Evolutionary conservation across 371 early-diverging fungal species (phyloP), one percentile per base, ranked within the genome.

Genomic region (Mucor saturninus): DNA sequence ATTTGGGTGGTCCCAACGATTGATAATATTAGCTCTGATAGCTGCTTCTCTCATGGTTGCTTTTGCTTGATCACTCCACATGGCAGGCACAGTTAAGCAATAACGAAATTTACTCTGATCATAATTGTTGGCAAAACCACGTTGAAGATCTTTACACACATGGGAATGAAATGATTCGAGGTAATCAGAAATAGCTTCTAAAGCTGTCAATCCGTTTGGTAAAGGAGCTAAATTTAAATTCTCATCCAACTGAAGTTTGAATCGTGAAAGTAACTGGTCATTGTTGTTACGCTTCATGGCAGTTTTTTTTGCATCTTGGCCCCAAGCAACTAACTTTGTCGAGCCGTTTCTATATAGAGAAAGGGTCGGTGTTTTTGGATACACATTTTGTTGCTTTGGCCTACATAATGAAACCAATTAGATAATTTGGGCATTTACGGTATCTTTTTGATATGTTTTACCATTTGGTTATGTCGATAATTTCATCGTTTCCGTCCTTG

Each of bases 61-160:
- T 54, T 80, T 80, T 46, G 81, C 81, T 54, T 76, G 71, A 58
- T 80, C 81, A 50, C 75, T 76, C 81, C 81, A 80, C 81, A 80
- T 80, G 52, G 81, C 81, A 53, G 81, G 81, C 7, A 80, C 81
- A 8, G 81, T 80, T 37, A 80, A 57, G 54, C 81, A 80, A 51
- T 80, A 80, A 31, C 80, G 62, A 59, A 80, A 80, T 54, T 80
- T 76, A 48, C 73, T 73, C 51, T 76, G 80, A 42, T 77, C 76
- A 54, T 77, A 80, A 43, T 79, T 72, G 48, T 73, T 75, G 32
- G 73, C 73, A 65, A 72, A 77, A 52, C 83, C 80, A 43, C 75
- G 69, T 45, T 76, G 78, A 45, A 81, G 69, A 40, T 81, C 81
- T 28, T 70, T 68, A n/a, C 72, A 74, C 13, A 77, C 73, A 53